These are phyloP conservation scores for Lindgomyces ingoldianus DNA, from an alignment of 495 filamentous ascomycete species.

Conservation along the genomic window DNA sequence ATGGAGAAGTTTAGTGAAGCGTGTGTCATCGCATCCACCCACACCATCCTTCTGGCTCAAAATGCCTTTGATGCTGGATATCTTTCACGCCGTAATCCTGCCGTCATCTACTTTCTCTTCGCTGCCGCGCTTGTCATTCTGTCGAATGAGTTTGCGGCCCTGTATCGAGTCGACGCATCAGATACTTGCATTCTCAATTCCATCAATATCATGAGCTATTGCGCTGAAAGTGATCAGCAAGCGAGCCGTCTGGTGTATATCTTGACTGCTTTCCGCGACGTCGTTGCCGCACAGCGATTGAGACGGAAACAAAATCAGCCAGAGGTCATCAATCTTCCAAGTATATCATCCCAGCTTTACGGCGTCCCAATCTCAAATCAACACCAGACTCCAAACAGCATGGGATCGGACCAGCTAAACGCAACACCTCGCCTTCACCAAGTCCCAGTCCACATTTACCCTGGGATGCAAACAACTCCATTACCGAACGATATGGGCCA, in stretches of 20 bases:
- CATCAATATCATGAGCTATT: constrained; percentile 62
- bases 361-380: neutral
- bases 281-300: constrained; percentile 50
- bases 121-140: constrained; percentile 68
- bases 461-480: constrained; percentile 24
- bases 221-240: constrained; percentile 64
- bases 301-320: constrained; percentile 41
- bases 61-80: constrained; percentile 59
- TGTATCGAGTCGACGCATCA: constrained; percentile 60
- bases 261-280: constrained; percentile 60
- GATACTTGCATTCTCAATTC: constrained; percentile 59
- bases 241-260: constrained; percentile 66
- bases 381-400: neutral
- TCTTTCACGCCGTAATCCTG: constrained; percentile 67
- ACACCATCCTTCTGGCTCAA: constrained; percentile 63
- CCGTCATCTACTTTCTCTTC: constrained; percentile 73
- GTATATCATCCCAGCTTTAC: constrained; percentile 28
- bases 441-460: constrained; percentile 31
- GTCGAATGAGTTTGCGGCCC: constrained; percentile 67
- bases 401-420: neutral
- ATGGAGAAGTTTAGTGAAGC: constrained; percentile 69
- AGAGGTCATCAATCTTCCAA: constrained; percentile 17
- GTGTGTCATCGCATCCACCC: constrained; percentile 69
- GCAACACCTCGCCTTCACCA: constrained; percentile 16
- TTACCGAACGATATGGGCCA: neutral